Conservation (phyloP, 441 rosid species). For the Pelargonium citronellum region DNA sequence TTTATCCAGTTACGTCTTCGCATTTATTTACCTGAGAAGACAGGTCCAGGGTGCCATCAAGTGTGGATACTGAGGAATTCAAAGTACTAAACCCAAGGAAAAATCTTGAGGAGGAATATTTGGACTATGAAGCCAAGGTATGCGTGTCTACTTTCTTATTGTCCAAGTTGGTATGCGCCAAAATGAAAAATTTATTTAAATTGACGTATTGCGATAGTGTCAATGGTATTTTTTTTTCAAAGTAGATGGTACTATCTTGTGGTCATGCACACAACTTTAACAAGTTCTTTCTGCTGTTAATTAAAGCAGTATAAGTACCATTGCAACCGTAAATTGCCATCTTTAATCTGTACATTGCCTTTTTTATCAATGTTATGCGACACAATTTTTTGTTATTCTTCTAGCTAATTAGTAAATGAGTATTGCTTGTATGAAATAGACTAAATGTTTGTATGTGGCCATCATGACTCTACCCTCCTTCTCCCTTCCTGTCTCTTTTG, state of each 20-base stretch:
- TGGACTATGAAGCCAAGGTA: constrained; percentile 87
- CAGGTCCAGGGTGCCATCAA: constrained; percentile 53
- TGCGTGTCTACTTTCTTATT: neutral
- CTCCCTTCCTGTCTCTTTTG: neutral
- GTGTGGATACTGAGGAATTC: constrained; percentile 40
- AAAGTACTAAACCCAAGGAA: constrained; percentile 63
- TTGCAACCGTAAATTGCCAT: too few species aligned
- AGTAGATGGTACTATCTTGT: neutral
- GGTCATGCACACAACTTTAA: too few species aligned
- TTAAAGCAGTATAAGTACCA: too few species aligned
- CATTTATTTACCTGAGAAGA: constrained; percentile 19
- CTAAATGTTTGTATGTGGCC: neutral
- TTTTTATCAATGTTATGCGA: neutral
- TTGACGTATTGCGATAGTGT: too few species aligned
- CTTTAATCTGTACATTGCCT: neutral
- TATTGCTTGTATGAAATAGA: too few species aligned
- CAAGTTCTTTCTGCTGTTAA: too few species aligned
- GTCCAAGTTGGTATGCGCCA: too few species aligned
- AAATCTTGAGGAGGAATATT: constrained; percentile 87
- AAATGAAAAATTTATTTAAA: too few species aligned
- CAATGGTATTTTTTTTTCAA: neutral
- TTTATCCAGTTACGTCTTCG: constrained; percentile 14
- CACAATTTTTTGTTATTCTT: neutral
- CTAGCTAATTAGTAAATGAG: neutral
- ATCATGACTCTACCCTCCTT: neutral